Evolutionary conservation across 352 stramenopile species (phyloP), one percentile per base, ranked within the genome.

Genomic region (Phytophthora agathidicida): DNA sequence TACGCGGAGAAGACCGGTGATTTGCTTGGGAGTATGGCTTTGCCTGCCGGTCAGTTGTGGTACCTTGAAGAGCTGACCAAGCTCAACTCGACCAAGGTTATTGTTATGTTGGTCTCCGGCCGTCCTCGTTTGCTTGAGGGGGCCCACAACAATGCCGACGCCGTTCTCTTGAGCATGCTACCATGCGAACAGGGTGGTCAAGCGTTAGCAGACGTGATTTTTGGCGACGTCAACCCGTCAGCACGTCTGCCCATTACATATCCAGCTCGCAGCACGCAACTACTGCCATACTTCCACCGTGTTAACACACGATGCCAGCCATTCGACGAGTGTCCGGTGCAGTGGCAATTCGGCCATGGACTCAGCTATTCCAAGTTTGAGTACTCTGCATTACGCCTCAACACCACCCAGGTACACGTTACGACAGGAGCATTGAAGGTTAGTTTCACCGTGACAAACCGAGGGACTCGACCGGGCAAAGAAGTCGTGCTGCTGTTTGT

Each of bases 1-100:
- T 96, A 95, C 42, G 73, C 88, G 0, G 88, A 96, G 49, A 96
- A 95, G 30, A 72, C 60, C 14, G 88, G 88, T 1, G 86, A 96
- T 49, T 86, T 94, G 27, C 59, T 73, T 0, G 65, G 75, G 11
- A 71, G 47, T 57, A 65, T 88, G 23, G 65, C 72, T 10, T 61
- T 96, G 4, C 82, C 87, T 0, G 20, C 41, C 14, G 83, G 84
- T 5, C 79, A 95, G 19, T 54, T 73, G 3, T 58, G 50, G 48
- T 96, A 94, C 41, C 58, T 96, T 0, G 47, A 81, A 20, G 71
- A 69, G 16, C 59, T 96, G 3, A 78, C 71, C 3, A 46, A 68
- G 17, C 59, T 86, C n/a, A 66, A 73, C 5, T 65, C 58, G 1
- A 93, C 83, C 1, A 86, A 89, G 32, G 75, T 96, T 19, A 72